Evolutionary conservation across 352 stramenopile species (phyloP).

Genomic region (Phytopythium mirpurense): DNA sequence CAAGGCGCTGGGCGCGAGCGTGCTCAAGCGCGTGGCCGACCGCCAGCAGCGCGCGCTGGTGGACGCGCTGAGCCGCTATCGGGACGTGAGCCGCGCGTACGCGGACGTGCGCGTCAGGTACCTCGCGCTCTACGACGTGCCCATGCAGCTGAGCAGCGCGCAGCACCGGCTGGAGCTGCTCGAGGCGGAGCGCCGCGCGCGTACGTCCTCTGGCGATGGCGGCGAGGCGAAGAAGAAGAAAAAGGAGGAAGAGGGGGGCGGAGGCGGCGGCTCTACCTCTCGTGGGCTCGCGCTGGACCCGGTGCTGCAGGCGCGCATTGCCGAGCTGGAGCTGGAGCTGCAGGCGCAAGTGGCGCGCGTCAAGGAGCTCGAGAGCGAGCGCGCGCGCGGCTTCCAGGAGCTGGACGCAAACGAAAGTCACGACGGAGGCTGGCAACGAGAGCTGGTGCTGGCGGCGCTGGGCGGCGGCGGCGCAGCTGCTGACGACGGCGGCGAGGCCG

Average conservation of each 20-base stretch:
- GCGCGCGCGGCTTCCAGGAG: constrained; percentile 4
- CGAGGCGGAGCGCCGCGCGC: constrained; percentile 24
- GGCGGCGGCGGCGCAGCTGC: neutral
- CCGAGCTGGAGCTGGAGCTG: constrained; percentile 49
- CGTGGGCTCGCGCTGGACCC: neutral
- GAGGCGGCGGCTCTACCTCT: neutral
- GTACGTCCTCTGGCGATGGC: neutral
- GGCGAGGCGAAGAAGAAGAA: neutral
- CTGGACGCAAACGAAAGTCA: neutral
- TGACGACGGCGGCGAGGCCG: constrained; percentile 4
- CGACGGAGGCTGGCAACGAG: neutral
- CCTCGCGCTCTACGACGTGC: constrained; percentile 40
- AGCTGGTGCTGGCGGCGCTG: neutral
- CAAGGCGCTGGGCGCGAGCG: constrained; percentile 50
- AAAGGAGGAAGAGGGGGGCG: neutral
- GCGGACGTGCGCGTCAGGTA: constrained; percentile 45
- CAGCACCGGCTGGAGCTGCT: constrained; percentile 51
- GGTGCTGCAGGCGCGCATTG: constrained; percentile 28
- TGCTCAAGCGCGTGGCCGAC: constrained; percentile 45
- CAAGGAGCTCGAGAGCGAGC: constrained; percentile 36
- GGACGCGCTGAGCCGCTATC: constrained; percentile 33
- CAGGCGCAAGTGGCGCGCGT: constrained; percentile 25
- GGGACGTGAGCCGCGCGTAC: constrained; percentile 32
- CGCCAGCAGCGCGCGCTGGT: constrained; percentile 26
- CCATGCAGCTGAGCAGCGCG: constrained; percentile 31